These are phyloP conservation scores for Juglanconis juglandina DNA, from an alignment of 2,329 filamentous ascomycete genomes.

Conservation along the genomic window DNA sequence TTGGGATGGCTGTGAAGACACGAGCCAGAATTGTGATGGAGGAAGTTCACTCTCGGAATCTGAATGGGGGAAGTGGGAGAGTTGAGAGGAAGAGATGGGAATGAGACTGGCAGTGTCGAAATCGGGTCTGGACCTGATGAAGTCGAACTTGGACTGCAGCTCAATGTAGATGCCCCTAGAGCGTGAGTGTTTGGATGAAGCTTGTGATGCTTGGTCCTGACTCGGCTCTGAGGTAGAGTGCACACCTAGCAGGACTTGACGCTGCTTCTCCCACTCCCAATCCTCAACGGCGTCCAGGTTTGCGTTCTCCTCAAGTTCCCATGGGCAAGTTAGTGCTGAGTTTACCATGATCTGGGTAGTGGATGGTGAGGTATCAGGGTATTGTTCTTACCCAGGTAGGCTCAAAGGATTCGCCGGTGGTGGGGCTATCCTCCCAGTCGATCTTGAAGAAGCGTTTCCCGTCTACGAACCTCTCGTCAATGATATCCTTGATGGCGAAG, in stretches of 20 bases:
- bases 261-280: constrained; percentile 27
- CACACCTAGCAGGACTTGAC: constrained; percentile 5
- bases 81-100: constrained; percentile 13
- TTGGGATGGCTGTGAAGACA: constrained; percentile 19
- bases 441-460: constrained; percentile 45
- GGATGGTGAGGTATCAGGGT: background rate
- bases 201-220: background rate
- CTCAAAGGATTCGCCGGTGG: constrained; percentile 43
- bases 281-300: constrained; percentile 25
- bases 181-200: background rate
- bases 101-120: constrained; percentile 23
- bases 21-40: constrained; percentile 13
- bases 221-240: background rate
- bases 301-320: constrained; percentile 28
- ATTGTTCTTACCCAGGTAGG: constrained; percentile 48
- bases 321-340: background rate
- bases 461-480: constrained; percentile 31
- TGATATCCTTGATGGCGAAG: constrained; percentile 33
- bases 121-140: constrained; percentile 15
- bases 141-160: constrained; percentile 15
- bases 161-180: constrained; percentile 6
- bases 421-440: constrained; percentile 53
- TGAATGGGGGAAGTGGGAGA: constrained; percentile 6
- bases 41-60: constrained; percentile 7
- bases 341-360: background rate